Percentiles rank a stretch among this genome's conserved stretches.
These are phyloP conservation scores for Tuber melanosporum DNA, from an alignment of 495 filamentous ascomycete genomes.

Conservation along the genomic window DNA sequence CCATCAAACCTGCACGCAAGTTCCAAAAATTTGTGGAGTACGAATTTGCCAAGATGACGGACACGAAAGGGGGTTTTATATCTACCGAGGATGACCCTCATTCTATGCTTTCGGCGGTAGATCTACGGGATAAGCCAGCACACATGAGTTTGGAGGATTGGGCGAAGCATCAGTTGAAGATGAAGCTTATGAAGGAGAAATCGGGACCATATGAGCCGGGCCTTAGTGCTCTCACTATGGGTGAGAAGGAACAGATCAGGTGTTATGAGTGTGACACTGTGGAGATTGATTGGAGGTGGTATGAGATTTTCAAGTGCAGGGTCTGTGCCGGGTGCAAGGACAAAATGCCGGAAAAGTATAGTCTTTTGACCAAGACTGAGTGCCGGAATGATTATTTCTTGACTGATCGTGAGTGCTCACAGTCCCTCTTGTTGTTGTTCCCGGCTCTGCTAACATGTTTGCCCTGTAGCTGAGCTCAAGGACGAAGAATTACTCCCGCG, in stretches of 20 bases:
- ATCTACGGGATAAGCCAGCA: constrained; percentile 63
- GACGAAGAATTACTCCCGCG: constrained; percentile 82
- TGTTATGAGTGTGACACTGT: constrained; percentile 76
- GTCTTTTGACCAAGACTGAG: constrained; percentile 91
- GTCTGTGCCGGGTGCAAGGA: constrained; percentile 80
- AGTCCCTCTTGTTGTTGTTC: not conserved
- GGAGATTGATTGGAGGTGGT: constrained; percentile 94
- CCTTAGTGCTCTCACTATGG: constrained; percentile 59
- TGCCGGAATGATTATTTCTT: constrained; percentile 89
- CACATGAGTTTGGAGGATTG: constrained; percentile 91
- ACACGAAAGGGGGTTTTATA: constrained; percentile 93
- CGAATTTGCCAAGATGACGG: constrained; percentile 94
- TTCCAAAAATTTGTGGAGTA: constrained; percentile 93
- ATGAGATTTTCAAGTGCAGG: constrained; percentile 63
- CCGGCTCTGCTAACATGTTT: not conserved
- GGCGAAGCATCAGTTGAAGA: constrained; percentile 70
- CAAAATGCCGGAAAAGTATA: constrained; percentile 82
- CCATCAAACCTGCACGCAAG: constrained; percentile 66
- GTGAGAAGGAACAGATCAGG: constrained; percentile 57
- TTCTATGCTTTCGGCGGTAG: constrained; percentile 32
- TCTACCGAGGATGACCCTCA: constrained; percentile 76
- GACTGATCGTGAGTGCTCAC: constrained; percentile 67
- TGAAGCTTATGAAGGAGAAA: constrained; percentile 62
- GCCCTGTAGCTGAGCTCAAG: constrained; percentile 63
- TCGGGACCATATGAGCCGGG: constrained; percentile 82